Evolutionary conservation across 768 basidiomycete species (phyloP).

Genomic region (Lepiota subincarnata): DNA sequence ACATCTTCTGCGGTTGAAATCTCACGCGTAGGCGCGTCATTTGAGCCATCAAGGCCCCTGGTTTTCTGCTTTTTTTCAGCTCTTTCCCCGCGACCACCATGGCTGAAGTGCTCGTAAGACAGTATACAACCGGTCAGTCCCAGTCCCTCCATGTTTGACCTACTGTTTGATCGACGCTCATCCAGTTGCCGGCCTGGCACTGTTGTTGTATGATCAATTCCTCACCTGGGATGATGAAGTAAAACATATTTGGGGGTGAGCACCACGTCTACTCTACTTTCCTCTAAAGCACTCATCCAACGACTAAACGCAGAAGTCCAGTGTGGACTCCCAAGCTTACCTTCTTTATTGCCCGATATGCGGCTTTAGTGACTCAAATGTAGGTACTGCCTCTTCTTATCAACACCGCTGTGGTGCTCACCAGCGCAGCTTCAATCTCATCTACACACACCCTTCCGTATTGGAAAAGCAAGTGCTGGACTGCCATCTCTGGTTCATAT

Average conservation of each 20-base stretch:
- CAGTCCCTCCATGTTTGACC: too few relatives aligned
- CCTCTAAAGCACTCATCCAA: not conserved
- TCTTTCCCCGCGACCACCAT: too few relatives aligned
- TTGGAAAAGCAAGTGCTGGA: not conserved
- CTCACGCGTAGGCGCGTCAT: too few relatives aligned
- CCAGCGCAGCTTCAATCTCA: not conserved
- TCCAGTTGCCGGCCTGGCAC: not conserved
- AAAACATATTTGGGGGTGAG: not conserved
- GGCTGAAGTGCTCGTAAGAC: too few relatives aligned
- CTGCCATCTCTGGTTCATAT: not conserved
- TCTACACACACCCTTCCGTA: not conserved
- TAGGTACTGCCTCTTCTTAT: not conserved
- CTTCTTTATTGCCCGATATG: not conserved
- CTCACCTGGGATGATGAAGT: constrained; percentile 3
- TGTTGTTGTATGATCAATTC: not conserved
- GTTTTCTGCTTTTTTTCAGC: too few relatives aligned
- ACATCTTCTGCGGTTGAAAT: too few relatives aligned
- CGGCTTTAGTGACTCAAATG: not conserved
- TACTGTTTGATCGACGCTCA: too few relatives aligned
- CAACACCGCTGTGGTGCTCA: not conserved
- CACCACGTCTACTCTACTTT: too few relatives aligned
- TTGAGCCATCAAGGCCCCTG: too few relatives aligned
- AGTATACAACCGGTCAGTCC: too few relatives aligned
- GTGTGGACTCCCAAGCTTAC: not conserved
- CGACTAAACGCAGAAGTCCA: not conserved